Conservation (phyloP, 805 yeast genomes). For the Jamesozyma piceae region DNA sequence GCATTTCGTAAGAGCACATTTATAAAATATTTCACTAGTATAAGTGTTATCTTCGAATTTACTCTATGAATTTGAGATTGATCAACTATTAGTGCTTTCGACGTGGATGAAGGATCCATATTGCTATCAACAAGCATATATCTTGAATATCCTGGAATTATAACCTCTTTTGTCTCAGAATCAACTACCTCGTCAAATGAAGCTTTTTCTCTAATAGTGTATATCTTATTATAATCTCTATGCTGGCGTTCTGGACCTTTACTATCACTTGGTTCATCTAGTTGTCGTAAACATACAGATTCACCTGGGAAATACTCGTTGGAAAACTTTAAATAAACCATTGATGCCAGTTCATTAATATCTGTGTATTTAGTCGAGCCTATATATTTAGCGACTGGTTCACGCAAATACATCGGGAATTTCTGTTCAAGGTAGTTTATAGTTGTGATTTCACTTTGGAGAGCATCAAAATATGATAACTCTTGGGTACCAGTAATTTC, state of each 20-base stretch:
- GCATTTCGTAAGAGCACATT: constrained; percentile 18
- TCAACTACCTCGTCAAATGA: constrained; percentile 45
- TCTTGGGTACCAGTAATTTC: constrained; percentile 88
- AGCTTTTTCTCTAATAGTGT: constrained; percentile 71
- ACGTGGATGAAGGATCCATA: neutral
- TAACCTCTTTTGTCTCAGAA: constrained; percentile 24
- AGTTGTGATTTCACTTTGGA: constrained; percentile 55
- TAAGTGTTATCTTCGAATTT: constrained; percentile 75
- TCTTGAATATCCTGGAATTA: constrained; percentile 48
- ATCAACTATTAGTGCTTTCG: constrained; percentile 54
- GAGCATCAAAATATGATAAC: constrained; percentile 80
- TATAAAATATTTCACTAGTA: constrained; percentile 70
- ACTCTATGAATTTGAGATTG: constrained; percentile 68
- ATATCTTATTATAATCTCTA: constrained; percentile 5
- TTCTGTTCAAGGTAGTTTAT: constrained; percentile 52
- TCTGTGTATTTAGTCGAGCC: constrained; percentile 72
- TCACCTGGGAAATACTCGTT: constrained; percentile 87
- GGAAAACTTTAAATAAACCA: constrained; percentile 61
- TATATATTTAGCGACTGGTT: constrained; percentile 69
- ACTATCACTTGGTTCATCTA: neutral
- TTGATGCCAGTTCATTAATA: constrained; percentile 74
- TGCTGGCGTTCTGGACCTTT: neutral
- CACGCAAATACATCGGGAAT: constrained; percentile 81
- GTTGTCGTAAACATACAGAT: constrained; percentile 45
- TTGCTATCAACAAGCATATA: constrained; percentile 56